Base-by-base conservation (phyloP, 768 basidiomycete genomes). In the Serendipita vermifera region DNA sequence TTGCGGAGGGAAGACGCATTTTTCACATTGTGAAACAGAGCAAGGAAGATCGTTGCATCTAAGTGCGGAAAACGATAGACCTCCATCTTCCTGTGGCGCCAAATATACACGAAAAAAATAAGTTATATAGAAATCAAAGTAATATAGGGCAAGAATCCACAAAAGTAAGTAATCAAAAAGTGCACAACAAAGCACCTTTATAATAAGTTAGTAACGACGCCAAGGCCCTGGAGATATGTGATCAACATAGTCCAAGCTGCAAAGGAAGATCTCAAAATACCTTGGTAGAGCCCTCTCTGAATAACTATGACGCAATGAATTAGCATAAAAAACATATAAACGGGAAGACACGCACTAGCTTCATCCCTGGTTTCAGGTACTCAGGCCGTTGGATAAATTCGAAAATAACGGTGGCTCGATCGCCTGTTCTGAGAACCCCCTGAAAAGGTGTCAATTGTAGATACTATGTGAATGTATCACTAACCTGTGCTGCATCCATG, bases 231-330 rank as follows among this genome's bases (percentile, higher is more conserved):
- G 2, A 24, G 36, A 7, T 20, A 20, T 2, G 36, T 33, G 22
- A 22, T 1, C n/a, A n/a, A 48, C 38, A 22, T 20, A 11, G 15
- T n/a, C 33, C 41, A 38, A 36, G 63, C 3, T 17, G 15, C 2
- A 15, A 38, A 22, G 36, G 31, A 53, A 29, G n/a, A 33, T 46
- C 20, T 73, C 32, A n/a, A n/a, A n/a, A n/a, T 53, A 83, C 91
- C 76, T 96, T 97, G 0, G 92, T 96, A 73, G 90, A 91, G 3
- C 93, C 94, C 69, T 98, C 96, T 36, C 94, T 75, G 67, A 98
- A 92, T 11, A 99, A 70, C 22, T 51, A 29, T 7, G 2, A n/a
- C 26, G 26, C 15, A 41, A 6, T 41, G 29, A 60, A n/a, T 31
- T 33, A 46, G 32, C 43, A 58, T 35, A 24, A 33, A 32, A 55